Percentiles rank a stretch among this genome's conserved stretches.
Conservation (phyloP, 495 filamentous ascomycete genomes). For the Hyaloscypha finlandica region DNA sequence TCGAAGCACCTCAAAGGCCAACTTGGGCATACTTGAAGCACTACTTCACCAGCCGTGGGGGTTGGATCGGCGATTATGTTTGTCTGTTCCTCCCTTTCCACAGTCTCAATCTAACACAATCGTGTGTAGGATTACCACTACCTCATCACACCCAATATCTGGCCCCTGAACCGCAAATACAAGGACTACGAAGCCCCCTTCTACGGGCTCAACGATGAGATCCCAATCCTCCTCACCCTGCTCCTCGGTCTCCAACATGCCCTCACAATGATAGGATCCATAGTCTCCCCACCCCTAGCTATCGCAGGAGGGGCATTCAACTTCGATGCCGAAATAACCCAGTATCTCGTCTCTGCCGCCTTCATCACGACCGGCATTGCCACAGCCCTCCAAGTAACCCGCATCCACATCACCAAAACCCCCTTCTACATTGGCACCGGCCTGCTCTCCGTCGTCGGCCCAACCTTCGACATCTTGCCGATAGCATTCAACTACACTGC, state of each 20-base stretch:
- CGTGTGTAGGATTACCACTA: constrained; percentile 39
- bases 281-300: constrained; percentile 42
- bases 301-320: constrained; percentile 42
- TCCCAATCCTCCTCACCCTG: constrained; percentile 39
- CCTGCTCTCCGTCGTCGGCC: constrained; percentile 41
- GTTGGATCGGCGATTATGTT: constrained; percentile 43
- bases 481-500: constrained; percentile 41
- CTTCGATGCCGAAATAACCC: constrained; percentile 34
- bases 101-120: background rate
- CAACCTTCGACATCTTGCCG: constrained; percentile 42
- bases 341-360: constrained; percentile 42
- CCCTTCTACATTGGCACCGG: constrained; percentile 44
- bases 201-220: constrained; percentile 42
- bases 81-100: constrained; percentile 10
- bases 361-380: constrained; percentile 44
- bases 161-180: constrained; percentile 39
- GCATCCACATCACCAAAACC: constrained; percentile 40
- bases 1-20: background rate
- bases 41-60: constrained; percentile 38
- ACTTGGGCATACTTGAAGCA: constrained; percentile 40
- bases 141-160: constrained; percentile 46
- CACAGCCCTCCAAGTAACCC: constrained; percentile 41
- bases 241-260: constrained; percentile 43
- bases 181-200: constrained; percentile 42
- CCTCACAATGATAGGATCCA: constrained; percentile 36